phyloP scores from a whole-genome alignment of 176 grass and related monocot genomes.

The Melocanna baccifera region DNA sequence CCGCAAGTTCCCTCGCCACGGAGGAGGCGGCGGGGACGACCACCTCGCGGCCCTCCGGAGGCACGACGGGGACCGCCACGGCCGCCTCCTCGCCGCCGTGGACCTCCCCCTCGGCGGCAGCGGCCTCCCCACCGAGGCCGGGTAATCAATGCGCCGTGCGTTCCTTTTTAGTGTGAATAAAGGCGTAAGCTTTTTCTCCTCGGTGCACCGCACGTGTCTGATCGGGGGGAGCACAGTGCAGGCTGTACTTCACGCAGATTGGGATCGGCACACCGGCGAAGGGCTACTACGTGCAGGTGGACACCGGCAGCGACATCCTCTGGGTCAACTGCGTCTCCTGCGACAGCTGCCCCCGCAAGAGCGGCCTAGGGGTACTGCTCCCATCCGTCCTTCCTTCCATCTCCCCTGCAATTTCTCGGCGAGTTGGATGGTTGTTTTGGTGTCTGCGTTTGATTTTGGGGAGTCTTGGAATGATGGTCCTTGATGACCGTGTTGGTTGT shows the following conservation, averaged over 20 bases:
- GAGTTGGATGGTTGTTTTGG: neutral
- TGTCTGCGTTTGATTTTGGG: neutral
- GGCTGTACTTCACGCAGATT: constrained; percentile 81
- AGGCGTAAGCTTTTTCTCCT: neutral
- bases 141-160: constrained; percentile 13
- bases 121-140: constrained; percentile 65
- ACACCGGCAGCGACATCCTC: constrained; percentile 90
- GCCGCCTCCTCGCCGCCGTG: constrained; percentile 45
- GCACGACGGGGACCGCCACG: constrained; percentile 56
- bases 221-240: constrained; percentile 24
- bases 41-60: constrained; percentile 41
- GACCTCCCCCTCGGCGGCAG: constrained; percentile 77
- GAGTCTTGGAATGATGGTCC: neutral
- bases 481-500: neutral
- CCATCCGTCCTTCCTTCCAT: neutral
- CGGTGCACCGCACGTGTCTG: neutral
- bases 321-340: constrained; percentile 97
- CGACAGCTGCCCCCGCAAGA: constrained; percentile 68
- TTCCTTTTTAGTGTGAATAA: neutral
- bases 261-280: constrained; percentile 73
- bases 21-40: neutral
- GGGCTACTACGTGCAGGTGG: constrained; percentile 91
- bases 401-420: neutral
- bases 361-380: constrained; percentile 69
- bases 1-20: constrained; percentile 59